These are phyloP conservation scores for Sphagnum magellanicum DNA, from an alignment of 228 moss, liverwort and hornwort genomes.

Conservation along the genomic window DNA sequence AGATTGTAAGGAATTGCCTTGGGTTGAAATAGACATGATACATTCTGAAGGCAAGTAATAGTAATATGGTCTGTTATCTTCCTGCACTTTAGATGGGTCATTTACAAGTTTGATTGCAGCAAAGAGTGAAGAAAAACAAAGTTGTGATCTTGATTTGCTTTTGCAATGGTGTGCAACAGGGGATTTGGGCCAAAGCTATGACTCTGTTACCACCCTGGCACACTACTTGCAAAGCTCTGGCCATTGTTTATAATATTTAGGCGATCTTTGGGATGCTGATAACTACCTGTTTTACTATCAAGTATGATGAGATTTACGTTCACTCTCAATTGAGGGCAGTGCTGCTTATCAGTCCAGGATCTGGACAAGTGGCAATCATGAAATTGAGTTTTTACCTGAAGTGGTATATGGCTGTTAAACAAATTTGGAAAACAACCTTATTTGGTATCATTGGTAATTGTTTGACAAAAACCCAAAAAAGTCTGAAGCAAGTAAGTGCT, in stretches of 20 bases:
- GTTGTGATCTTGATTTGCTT: not conserved
- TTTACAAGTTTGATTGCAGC: not conserved
- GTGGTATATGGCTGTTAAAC: constrained; percentile 18
- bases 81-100: not conserved
- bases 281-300: constrained; percentile 52
- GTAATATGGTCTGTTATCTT: no score
- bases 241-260: constrained; percentile 43
- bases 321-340: constrained; percentile 65
- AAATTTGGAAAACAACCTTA: no score
- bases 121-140: not conserved
- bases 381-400: constrained; percentile 52
- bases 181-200: constrained; percentile 80
- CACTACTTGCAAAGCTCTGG: constrained; percentile 82
- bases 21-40: no score
- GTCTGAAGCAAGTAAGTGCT: no score
- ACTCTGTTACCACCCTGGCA: constrained; percentile 60
- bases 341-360: constrained; percentile 86
- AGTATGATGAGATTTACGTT: constrained; percentile 79
- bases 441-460: no score
- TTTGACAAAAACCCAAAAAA: no score
- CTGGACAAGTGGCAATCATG: constrained; percentile 88
- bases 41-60: no score
- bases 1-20: no score
- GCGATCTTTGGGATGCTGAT: constrained; percentile 84
- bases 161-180: constrained; percentile 29